Evolutionary conservation across 2,329 filamentous ascomycete species (phyloP), one percentile per base, ranked within the genome.

Genomic region (Sporothrix globosa): DNA sequence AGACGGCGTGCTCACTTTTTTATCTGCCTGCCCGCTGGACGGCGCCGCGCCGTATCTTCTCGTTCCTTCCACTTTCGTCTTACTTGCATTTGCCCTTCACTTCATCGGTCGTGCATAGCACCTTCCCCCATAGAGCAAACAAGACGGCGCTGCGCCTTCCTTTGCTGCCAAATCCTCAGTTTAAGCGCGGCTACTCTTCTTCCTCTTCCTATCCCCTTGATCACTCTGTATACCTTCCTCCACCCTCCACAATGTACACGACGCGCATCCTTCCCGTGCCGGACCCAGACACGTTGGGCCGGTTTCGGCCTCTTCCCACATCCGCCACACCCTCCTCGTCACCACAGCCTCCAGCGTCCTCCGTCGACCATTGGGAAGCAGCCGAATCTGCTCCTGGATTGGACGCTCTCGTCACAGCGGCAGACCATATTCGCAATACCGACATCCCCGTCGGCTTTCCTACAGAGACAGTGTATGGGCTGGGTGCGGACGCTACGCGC

Each of bases 381-480:
- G 73, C 75, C 19, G 71, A 74, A 0, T 76, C 78, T 7, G 74
- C 79, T 7, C 73, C 75, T 27, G 75, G 76, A 7, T 71, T 83
- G 52, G 75, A 74, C 1, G 78, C 80, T 34, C 83, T 97, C 50
- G 81, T 83, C 71, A 82, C 88, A 69, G 92, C 92, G 0, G 92
- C 92, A 2, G 78, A 84, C 14, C 85, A 89, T 73, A 83, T 97
- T 48, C 86, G 83, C 67, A 83, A 84, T 21, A 89, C 86, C 67
- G 86, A 92, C 77, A 86, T 86, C 3, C 96, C 96, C 4, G 93
- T 99, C 63, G 96, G 92, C 1, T 99, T 99, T 78, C 96, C 96
- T 0, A 99, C 96, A 0, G 96, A 99, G 81, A 99, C 96, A 0
- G 96, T 99, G 0, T 99, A 99, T 78, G 96, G 96, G 0, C 86